Conservation (phyloP, 164 flowering plant species). For the Protea cynaroides region DNA sequence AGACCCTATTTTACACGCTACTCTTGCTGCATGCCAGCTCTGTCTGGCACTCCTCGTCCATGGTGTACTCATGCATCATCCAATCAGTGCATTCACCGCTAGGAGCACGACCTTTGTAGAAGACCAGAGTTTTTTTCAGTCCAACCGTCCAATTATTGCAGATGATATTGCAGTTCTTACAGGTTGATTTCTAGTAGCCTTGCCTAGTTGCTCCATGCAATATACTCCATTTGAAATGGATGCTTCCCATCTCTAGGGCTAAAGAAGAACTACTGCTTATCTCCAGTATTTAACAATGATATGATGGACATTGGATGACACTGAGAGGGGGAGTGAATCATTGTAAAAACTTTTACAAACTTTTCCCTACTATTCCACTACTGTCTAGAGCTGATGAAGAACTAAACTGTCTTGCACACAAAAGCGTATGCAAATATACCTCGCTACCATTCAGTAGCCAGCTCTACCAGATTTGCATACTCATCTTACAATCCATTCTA, state of each 20-base stretch:
- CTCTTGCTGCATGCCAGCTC: too few species aligned
- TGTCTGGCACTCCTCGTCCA: slow-evolving; percentile 68
- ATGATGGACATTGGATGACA: too few species aligned
- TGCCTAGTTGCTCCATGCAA: slow-evolving; percentile 67
- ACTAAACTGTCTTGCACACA: too few species aligned
- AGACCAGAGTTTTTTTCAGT: slow-evolving; percentile 76
- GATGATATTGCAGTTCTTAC: slow-evolving; percentile 64
- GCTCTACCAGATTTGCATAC: too few species aligned
- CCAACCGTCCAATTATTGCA: slow-evolving; percentile 62
- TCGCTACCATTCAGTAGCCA: too few species aligned
- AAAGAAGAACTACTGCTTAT: slow-evolving; percentile 90
- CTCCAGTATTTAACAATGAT: slow-evolving; percentile 59
- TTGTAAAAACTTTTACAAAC: too few species aligned
- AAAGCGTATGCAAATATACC: too few species aligned
- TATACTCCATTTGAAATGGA: slow-evolving; percentile 77
- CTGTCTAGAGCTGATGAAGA: too few species aligned
- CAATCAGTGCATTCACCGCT: slow-evolving; percentile 78
- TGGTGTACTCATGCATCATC: slow-evolving; percentile 95
- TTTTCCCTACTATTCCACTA: too few species aligned
- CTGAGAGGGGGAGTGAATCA: too few species aligned
- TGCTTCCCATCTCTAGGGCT: slow-evolving; percentile 82
- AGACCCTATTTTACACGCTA: too few species aligned
- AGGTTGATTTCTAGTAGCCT: slow-evolving; percentile 97
- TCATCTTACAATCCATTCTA: too few species aligned
- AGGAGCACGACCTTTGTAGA: slow-evolving; percentile 85